Evolutionary conservation across 2,329 filamentous ascomycete species (phyloP), one percentile per base, ranked within the genome.

Genomic region (Colletotrichum sp.): DNA sequence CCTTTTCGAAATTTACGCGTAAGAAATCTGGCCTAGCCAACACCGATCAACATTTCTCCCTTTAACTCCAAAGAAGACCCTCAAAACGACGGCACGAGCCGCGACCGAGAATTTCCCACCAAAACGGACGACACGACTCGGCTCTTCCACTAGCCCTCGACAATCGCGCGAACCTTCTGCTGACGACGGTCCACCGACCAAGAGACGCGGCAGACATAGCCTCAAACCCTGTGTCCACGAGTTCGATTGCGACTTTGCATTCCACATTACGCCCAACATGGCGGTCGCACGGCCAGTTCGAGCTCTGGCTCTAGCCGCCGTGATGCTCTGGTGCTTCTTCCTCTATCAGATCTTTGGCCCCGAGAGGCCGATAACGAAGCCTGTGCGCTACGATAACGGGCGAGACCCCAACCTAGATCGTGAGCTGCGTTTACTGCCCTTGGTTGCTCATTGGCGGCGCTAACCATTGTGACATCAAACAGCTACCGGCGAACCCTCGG

Each of bases 381-480:
- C 85, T 79, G 75, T 72, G 57, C 75, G 77, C 65, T 77, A 75
- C 55, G 72, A 71, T 32, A 48, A 82, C 83, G 77, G 78, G 65
- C 91, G 92, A 76, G 96, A 98, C 86, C 96, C 96, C 71, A 95
- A 96, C 81, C 84, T 96, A 81, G 96, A 98, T 85, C 92, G 96
- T 98, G 88, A 83, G 94, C 86, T 34, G 68, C 73, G 67, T 57
- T 22, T 61, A 22, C 64, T 27, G 36, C 36, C 22, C 28, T 30
- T 30, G n/a, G 19, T 11, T 16, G 16, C 28, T 32, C 16, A 22
- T 27, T 12, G 52, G 34, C 16, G 22, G 55, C 28, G 13, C 60
- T 77, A 61, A 61, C 55, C 25, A 78, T 48, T 77, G 55, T n/a
- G 8, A 70, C n/a, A 55, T 15, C 77, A 8, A 60, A 74, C 81